phyloP scores from a whole-genome alignment of 176 grass and related monocot species.

The Triticum monococcum region DNA sequence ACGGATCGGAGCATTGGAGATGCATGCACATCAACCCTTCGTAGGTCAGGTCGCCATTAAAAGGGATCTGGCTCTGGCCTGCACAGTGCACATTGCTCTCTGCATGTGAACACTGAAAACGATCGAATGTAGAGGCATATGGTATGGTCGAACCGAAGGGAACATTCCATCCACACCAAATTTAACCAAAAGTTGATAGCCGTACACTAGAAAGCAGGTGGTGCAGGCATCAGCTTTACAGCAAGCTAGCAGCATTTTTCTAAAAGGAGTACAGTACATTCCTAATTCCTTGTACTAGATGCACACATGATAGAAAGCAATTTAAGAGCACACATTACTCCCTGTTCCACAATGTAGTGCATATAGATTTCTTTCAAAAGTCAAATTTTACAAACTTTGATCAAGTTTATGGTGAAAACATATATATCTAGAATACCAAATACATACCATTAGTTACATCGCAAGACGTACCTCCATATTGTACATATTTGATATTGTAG shows the following conservation, averaged over 20 bases:
- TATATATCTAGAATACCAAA: no score
- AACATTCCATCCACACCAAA: constrained; percentile 40
- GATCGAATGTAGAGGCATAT: neutral
- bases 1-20: neutral
- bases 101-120: constrained; percentile 2
- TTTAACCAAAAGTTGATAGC: neutral
- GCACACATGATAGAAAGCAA: neutral
- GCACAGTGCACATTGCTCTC: neutral
- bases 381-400: no score
- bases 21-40: neutral
- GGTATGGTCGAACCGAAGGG: neutral
- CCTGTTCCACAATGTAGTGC: no score
- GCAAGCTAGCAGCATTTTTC: neutral
- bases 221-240: neutral
- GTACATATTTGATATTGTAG: no score
- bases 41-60: neutral
- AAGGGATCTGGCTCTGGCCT: neutral
- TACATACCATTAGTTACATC: no score
- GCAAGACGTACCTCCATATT: no score
- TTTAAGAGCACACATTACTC: neutral
- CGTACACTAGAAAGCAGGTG: neutral
- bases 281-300: neutral
- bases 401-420: no score
- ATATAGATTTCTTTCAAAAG: no score
- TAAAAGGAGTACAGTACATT: neutral